Conservation (phyloP, 768 basidiomycete genomes). For the Tulasnella calospora region DNA sequence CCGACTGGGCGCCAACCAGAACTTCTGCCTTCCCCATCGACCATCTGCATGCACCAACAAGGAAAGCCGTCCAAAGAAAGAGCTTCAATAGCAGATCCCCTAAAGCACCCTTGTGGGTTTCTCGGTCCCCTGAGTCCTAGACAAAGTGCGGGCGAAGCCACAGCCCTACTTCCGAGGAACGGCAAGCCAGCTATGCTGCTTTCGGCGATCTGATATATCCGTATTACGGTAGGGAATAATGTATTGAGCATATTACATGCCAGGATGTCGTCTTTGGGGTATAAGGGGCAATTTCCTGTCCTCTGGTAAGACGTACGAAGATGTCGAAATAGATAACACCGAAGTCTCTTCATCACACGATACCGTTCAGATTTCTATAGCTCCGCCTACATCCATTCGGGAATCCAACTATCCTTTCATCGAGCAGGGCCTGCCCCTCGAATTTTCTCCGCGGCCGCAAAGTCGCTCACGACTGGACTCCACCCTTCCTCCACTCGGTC, state of each 20-base stretch:
- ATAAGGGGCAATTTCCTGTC: not conserved
- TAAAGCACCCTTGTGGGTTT: not conserved
- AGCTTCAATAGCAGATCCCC: not conserved
- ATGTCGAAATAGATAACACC: not conserved
- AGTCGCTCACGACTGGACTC: conserved; percentile 55
- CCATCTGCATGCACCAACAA: not conserved
- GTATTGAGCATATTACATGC: conserved; percentile 6
- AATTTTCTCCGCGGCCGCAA: conserved; percentile 10
- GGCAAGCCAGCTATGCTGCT: not conserved
- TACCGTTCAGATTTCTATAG: not conserved
- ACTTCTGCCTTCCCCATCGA: not conserved
- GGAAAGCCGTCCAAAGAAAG: not conserved
- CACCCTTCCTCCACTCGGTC: conserved; percentile 78
- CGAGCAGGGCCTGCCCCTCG: conserved; percentile 4
- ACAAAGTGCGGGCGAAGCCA: not conserved
- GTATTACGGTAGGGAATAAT: not conserved
- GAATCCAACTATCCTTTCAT: conserved; percentile 1
- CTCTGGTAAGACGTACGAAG: not conserved
- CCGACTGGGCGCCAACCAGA: not conserved
- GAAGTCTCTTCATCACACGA: not conserved
- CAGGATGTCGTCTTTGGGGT: not conserved
- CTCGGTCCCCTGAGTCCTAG: not conserved
- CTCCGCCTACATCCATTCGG: conserved; percentile 9
- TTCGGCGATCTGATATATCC: not conserved
- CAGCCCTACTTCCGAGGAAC: not conserved